phyloP scores from a whole-genome alignment of 257 asterid species.

The Solanum medicagineum region DNA sequence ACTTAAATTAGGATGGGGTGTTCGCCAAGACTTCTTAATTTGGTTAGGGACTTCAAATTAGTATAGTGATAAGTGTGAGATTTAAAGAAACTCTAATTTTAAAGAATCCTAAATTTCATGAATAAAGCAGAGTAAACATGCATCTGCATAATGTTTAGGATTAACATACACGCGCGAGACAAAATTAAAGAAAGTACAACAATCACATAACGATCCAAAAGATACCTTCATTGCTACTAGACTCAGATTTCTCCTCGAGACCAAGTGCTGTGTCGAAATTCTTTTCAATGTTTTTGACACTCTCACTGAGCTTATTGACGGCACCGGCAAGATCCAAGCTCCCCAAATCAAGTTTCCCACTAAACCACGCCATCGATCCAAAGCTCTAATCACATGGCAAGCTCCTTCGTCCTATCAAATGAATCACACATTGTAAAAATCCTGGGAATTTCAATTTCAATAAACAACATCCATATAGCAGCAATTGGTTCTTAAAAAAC shows the following conservation, averaged over 20 bases:
- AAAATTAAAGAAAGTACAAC: not conserved
- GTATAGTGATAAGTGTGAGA: not conserved
- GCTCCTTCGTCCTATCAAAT: conserved; percentile 10
- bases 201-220: not conserved
- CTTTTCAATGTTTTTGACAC: conserved; percentile 93
- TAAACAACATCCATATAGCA: not conserved
- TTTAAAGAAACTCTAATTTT: not conserved
- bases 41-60: not conserved
- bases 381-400: not conserved
- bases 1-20: not conserved
- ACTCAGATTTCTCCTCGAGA: conserved; percentile 67
- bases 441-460: not conserved
- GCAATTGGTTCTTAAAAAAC: not conserved
- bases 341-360: conserved; percentile 69
- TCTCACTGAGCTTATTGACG: conserved; percentile 87
- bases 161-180: not conserved
- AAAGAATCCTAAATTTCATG: not conserved
- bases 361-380: conserved; percentile 76
- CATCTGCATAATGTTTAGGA: not conserved
- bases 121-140: not conserved
- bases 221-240: conserved; percentile 53
- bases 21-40: not conserved
- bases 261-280: conserved; percentile 97
- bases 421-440: not conserved
- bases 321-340: conserved; percentile 92